Conservation (phyloP, 257 asterid genomes). For the Craterostigma plantagineum region DNA sequence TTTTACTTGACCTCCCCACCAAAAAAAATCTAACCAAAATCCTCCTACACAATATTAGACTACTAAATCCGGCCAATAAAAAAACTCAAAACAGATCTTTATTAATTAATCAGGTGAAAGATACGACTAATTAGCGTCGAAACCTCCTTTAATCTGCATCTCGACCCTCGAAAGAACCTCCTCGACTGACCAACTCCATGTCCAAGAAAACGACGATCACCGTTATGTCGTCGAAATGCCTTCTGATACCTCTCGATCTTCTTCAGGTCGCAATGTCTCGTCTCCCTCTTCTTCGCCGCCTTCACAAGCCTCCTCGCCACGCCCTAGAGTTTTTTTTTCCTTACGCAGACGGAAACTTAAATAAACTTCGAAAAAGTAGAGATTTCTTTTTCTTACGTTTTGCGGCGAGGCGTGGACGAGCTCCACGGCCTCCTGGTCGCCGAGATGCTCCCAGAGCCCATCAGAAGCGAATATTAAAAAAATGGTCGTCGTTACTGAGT, state of each 20-base stretch:
- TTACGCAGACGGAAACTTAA: not conserved
- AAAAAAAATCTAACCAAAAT: no score
- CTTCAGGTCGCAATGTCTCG: constrained; percentile 54
- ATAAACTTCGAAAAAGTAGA: not conserved
- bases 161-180: constrained; percentile 22
- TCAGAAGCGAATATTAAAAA: constrained; percentile 76
- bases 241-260: constrained; percentile 57
- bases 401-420: constrained; percentile 36
- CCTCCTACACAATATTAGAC: no score
- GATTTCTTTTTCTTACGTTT: constrained; percentile 21
- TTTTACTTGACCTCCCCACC: no score
- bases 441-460: constrained; percentile 83
- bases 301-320: constrained; percentile 45
- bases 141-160: constrained; percentile 38
- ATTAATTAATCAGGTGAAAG: no score
- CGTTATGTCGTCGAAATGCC: constrained; percentile 69
- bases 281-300: constrained; percentile 65
- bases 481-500: constrained; percentile 41
- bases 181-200: constrained; percentile 30
- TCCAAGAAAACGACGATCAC: constrained; percentile 49
- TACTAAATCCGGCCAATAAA: no score
- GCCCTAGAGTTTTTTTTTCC: constrained; percentile 23
- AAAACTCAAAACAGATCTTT: no score
- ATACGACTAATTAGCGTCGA: no score
- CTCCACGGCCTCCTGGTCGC: constrained; percentile 60